These are phyloP conservation scores for Tylopilus sp. DNA, from an alignment of 1,284 basidiomycete genomes.

Conservation along the genomic window DNA sequence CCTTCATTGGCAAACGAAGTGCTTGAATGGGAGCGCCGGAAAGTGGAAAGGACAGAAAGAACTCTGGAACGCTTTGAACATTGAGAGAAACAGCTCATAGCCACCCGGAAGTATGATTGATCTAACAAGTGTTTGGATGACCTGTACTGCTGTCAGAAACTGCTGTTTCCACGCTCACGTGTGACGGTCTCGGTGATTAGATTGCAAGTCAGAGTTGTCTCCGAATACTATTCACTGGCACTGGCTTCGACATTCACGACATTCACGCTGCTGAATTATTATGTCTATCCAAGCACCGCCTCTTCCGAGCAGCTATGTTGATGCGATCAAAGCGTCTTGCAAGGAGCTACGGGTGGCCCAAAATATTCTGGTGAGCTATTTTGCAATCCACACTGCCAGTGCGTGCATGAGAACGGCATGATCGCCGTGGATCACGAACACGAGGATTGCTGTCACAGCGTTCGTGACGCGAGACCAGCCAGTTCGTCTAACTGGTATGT, in stretches of 20 bases:
- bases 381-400: background rate
- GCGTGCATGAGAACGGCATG: slow-evolving; percentile 10
- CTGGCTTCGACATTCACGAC: slow-evolving; percentile 5
- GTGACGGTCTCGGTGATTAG: slow-evolving; percentile 14
- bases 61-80: slow-evolving; percentile 22
- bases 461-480: slow-evolving; percentile 3
- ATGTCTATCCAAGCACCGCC: slow-evolving; percentile 34
- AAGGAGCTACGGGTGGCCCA: slow-evolving; percentile 54
- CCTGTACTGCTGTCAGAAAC: too few species aligned
- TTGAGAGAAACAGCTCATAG: slow-evolving; percentile 28
- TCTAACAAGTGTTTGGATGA: too few species aligned
- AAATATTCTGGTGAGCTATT: slow-evolving; percentile 50
- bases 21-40: slow-evolving; percentile 25
- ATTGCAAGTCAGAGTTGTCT: too few species aligned
- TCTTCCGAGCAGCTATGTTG: slow-evolving; percentile 60
- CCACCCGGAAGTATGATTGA: background rate
- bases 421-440: slow-evolving; percentile 3
- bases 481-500: background rate
- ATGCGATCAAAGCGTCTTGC: slow-evolving; percentile 64
- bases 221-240: background rate
- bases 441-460: background rate
- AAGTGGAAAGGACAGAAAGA: background rate
- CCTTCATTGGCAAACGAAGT: slow-evolving; percentile 34
- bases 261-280: background rate
- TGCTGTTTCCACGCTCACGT: slow-evolving; percentile 33